Evolutionary conservation across 2,329 filamentous ascomycete species (phyloP), one percentile per base, ranked within the genome.

Genomic region (Amylocarpus encephaloides): DNA sequence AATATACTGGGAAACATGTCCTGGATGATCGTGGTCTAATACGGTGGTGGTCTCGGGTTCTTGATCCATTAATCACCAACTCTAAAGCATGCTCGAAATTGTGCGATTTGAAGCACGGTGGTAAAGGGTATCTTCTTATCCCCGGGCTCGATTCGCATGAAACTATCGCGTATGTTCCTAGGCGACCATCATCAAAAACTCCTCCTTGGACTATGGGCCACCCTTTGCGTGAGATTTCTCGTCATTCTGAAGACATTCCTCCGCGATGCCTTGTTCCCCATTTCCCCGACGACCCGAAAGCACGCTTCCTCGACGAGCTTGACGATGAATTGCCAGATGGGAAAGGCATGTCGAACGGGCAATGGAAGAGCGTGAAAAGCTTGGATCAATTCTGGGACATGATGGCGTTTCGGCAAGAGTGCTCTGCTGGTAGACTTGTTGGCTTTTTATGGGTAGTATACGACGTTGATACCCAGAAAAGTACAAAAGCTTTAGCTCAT

Each of bases 301-400:
- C 90, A 1, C 80, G 93, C 5, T 97, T 91, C 63, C 76, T 95
- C 41, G 79, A 88, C 52, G 92, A 97, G 64, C 72, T 98, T 3
- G 92, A 98, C 62, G 87, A 92, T 30, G 89, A 94, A 64, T 76
- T 87, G 0, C 76, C 79, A 1, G 79, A 80, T 29, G 73, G 78
- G 1, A 71, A 71, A 48, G 70, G 77, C 57, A 78, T 79, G 57
- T 75, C 73, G 22, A 70, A 72, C 2, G 86, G 86, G 0, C 76
- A 80, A 50, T 98, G 93, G 93, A 86, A 83, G 65, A 90, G 86
- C 52, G 83, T 96, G 19, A 84, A 78, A 64, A 86, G 82, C 0
- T 71, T 98, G 36, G 87, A 91, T n/a, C 83, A 91, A 59, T 98
- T 98, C 64, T 98, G 93, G 93, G 93, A 98, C 55, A 86, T 95